These are phyloP conservation scores for Amorphotheca resinae DNA, from an alignment of 495 filamentous ascomycete species.

Conservation along the genomic window DNA sequence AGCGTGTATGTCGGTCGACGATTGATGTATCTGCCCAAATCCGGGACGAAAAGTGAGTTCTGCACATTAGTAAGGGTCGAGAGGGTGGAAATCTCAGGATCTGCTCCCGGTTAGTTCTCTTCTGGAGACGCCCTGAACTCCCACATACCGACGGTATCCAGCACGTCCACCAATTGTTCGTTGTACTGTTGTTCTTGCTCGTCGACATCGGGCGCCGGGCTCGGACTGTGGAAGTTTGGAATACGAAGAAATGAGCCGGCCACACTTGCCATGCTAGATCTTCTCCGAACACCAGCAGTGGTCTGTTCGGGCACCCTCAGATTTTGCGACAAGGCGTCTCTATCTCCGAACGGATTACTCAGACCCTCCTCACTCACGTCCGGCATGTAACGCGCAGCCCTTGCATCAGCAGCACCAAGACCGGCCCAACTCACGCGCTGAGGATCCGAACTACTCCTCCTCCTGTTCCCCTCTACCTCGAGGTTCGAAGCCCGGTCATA, in stretches of 20 bases:
- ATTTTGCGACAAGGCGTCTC: neutral
- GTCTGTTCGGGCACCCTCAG: neutral
- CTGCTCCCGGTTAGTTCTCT: constrained; percentile 25
- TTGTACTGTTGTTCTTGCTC: constrained; percentile 34
- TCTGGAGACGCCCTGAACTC: neutral
- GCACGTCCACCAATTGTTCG: constrained; percentile 48
- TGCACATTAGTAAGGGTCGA: constrained; percentile 70
- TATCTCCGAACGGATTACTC: neutral
- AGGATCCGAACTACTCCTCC: neutral
- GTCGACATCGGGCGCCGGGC: neutral
- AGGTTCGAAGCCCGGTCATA: neutral
- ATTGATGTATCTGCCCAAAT: constrained; percentile 54
- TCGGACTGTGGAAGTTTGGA: neutral
- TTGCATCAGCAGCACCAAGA: neutral
- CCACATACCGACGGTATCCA: constrained; percentile 57
- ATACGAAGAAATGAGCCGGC: neutral
- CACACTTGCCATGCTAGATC: neutral
- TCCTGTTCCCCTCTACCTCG: neutral
- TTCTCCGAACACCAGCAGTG: neutral
- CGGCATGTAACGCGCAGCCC: neutral
- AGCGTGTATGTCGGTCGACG: constrained; percentile 61
- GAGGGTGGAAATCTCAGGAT: constrained; percentile 62
- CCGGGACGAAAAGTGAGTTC: constrained; percentile 64
- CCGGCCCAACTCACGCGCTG: neutral
- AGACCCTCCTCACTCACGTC: neutral